Evolutionary conservation across 148 eudicot species (phyloP), one percentile per base, ranked within the genome.

Genomic region (Camellia lanceoleosa): DNA sequence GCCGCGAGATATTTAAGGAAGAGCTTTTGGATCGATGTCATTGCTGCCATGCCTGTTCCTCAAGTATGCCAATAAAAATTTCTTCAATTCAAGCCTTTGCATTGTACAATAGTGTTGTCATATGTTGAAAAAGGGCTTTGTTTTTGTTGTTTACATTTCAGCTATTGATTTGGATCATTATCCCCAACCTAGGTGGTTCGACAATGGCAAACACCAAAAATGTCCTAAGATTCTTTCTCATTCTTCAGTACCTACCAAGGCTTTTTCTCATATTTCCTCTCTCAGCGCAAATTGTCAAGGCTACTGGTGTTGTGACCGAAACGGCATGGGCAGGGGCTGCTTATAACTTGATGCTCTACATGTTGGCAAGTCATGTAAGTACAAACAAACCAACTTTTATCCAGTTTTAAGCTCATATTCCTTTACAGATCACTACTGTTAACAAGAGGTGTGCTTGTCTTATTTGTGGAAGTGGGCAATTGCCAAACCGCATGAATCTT

Each of bases 291-390:
- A 87, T 90, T 74, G 85, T 87, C 16, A 86, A 83, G 78, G 80
- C 93, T 56, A 84, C 88, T 44, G 93, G 93, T 61, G 90, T 89
- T 58, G 91, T 90, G 60, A 89, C 90, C 19, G 86, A 87, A 83
- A 85, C 93, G 80, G 93, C 93, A 14, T 89, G 93, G 93, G 90
- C 90, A 65, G 93, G 93, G 69, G 93, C 93, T 69, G 93, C 91
- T 47, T 90, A 90, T 70, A 90, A 90, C 74, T 88, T 90, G 80
- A 83, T 90, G 89, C 91, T 90, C 43, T 90, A 83, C 83, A 81
- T 90, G 68, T 84, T 90, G 62, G 93, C 93, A 79, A 89, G 93
- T 83, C 93, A 90, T 83, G 93, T 90, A 87, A 87, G 91, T 63
- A 46, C 12, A 18, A n/a, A 58, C 42, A 46, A 68, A 23, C 30